Evolutionary conservation across 2,329 filamentous ascomycete genomes (phyloP).

Genomic region (Shiraia sp.): DNA sequence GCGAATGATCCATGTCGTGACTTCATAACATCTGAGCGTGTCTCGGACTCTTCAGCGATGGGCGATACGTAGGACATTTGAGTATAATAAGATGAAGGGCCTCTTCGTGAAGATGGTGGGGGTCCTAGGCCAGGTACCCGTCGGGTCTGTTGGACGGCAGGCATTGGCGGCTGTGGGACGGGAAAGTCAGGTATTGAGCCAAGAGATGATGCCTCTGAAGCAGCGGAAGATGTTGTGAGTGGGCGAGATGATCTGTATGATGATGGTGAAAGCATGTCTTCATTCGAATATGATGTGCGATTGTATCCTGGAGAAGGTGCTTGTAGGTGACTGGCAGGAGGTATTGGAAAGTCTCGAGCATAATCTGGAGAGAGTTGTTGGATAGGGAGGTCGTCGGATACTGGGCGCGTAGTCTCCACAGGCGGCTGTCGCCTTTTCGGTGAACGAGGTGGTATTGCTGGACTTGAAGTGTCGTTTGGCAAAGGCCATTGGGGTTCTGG

Average conservation of each 20-base stretch:
- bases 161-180: constrained; percentile 39
- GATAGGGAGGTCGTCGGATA: constrained; percentile 38
- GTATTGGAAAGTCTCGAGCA: constrained; percentile 14
- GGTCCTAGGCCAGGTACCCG: constrained; percentile 51
- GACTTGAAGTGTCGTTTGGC: constrained; percentile 40
- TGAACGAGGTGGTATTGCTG: constrained; percentile 22
- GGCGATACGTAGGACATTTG: constrained; percentile 53
- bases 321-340: constrained; percentile 23
- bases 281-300: constrained; percentile 33
- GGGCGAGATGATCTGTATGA: constrained; percentile 37
- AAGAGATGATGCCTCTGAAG: constrained; percentile 45
- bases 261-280: constrained; percentile 39
- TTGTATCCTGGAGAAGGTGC: constrained; percentile 20
- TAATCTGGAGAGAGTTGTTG: constrained; percentile 33
- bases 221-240: constrained; percentile 43
- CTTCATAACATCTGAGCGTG: constrained; percentile 47
- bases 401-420: constrained; percentile 47
- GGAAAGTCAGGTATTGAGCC: constrained; percentile 50
- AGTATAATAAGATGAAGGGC: constrained; percentile 54
- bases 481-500: constrained; percentile 54
- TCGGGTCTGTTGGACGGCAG: constrained; percentile 40
- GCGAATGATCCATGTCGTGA: constrained; percentile 51
- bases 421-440: constrained; percentile 45
- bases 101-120: constrained; percentile 53
- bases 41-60: constrained; percentile 54